Conservation (phyloP, 225 moss, liverwort and hornwort species). For the Sphagnum tenellum region DNA sequence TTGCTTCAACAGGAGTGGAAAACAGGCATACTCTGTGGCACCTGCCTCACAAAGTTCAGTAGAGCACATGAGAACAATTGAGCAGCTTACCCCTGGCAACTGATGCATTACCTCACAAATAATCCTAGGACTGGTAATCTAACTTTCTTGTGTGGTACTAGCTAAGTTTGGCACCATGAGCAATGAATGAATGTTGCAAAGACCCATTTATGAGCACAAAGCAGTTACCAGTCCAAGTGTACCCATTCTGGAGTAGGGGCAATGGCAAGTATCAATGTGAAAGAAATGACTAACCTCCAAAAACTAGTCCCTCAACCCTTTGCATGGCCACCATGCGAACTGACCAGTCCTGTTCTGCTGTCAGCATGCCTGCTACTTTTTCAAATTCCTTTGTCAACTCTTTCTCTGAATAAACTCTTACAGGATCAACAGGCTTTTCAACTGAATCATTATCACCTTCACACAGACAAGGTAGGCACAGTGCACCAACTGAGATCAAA, state of each 20-base stretch:
- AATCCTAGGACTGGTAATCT: no score
- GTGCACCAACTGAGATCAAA: no score
- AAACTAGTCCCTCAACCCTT: constrained; percentile 82
- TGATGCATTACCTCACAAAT: no score
- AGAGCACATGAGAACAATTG: background rate
- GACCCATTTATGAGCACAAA: no score
- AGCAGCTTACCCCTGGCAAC: no score
- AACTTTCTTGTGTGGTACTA: no score
- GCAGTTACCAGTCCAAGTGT: no score
- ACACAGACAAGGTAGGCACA: background rate
- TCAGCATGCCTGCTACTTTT: constrained; percentile 72
- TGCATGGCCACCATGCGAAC: constrained; percentile 86
- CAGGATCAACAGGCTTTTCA: constrained; percentile 72
- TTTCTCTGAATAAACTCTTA: constrained; percentile 79
- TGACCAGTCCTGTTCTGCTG: constrained; percentile 91
- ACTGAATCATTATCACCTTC: constrained; percentile 51
- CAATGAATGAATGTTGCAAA: no score
- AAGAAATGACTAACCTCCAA: constrained; percentile 48
- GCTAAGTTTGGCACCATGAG: no score
- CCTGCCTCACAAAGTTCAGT: constrained; percentile 21
- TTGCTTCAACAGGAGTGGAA: constrained; percentile 68
- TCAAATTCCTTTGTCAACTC: constrained; percentile 85
- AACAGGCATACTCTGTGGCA: constrained; percentile 75
- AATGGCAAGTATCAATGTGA: background rate
- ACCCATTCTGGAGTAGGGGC: no score